Base-by-base conservation (phyloP, 768 basidiomycete genomes). In the Trametes elegans region DNA sequence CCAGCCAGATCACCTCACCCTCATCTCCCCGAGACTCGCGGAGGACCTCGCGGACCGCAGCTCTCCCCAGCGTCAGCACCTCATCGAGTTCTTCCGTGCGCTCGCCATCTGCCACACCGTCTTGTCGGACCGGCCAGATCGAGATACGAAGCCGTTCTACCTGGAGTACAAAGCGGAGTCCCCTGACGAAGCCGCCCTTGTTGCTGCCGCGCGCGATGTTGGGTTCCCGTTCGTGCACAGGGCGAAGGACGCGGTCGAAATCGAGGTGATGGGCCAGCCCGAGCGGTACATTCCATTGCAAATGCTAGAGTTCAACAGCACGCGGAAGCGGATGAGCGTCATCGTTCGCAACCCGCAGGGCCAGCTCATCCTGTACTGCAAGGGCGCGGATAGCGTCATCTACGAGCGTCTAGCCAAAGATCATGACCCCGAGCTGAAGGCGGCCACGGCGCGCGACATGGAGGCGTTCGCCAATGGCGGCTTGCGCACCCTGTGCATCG, bases 301-400 rank as follows among this genome's bases (percentile, higher is more conserved):
- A 68, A 75, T 88, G 61, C 78, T 98, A 64, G 96, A 98, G 68
- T 99, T 99, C 79, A 95, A 89, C 76, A 89, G 86, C 63, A 85
- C 93, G 41, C 77, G 96, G 58, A 99, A 98, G 74, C 79, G 96
- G 53, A 98, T 98, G 96, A 94, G 90, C 67, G 90, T 93, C 40
- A 73, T 98, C 55, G 84, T 93, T 39, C 88, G 96, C 24, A 80
- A 81, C 47, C 91, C 96, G 0, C 88, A 93, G 52, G 92, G 93
- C 16, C 76, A 78, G 62, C 74, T 97, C 57, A 75, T 94, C 24
- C 72, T 98, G 55, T 96, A 94, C 67, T 90, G 87, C 80, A 98
- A 98, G 71, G 96, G 96, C n/a, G 96, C 96, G 13, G 96, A 98
- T 70, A 89, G 85, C 61, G 93, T 98, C 64, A 88, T 98, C 63